phyloP scores from a whole-genome alignment of 805 yeast species.

The Kurtzmaniella fragi region DNA sequence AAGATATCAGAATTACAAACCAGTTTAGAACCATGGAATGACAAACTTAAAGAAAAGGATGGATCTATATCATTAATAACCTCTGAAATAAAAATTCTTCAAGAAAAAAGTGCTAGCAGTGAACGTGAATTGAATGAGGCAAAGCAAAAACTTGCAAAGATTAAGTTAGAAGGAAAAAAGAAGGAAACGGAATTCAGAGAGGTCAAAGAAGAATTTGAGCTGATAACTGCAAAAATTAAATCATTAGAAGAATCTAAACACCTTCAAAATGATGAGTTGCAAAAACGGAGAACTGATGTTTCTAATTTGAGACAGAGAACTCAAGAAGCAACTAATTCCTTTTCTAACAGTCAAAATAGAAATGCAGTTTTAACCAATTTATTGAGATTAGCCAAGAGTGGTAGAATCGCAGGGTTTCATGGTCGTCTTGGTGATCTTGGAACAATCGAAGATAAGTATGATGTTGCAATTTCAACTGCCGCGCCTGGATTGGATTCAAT shows the following conservation, averaged over 20 bases:
- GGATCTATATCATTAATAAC: constrained; percentile 61
- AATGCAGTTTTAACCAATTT: constrained; percentile 70
- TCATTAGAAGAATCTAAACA: constrained; percentile 55
- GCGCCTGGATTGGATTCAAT: constrained; percentile 87
- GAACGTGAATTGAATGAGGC: constrained; percentile 42
- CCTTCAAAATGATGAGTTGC: constrained; percentile 44
- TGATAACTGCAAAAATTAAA: constrained; percentile 48
- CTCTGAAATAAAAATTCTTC: constrained; percentile 58
- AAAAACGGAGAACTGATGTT: constrained; percentile 51
- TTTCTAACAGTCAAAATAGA: constrained; percentile 58
- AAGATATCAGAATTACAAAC: constrained; percentile 61
- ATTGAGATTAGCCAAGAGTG: constrained; percentile 65
- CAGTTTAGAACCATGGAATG: constrained; percentile 80
- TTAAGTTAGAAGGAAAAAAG: constrained; percentile 44
- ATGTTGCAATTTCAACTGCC: constrained; percentile 92
- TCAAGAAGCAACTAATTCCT: constrained; percentile 59
- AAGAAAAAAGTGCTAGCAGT: constrained; percentile 39
- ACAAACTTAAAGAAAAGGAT: constrained; percentile 55
- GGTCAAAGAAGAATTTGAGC: constrained; percentile 45
- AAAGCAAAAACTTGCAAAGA: constrained; percentile 38
- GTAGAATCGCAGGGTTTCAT: constrained; percentile 78
- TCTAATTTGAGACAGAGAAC: constrained; percentile 54
- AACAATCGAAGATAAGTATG: constrained; percentile 81
- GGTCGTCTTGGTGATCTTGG: constrained; percentile 94
- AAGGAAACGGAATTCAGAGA: constrained; percentile 43